A percentile compares a stretch with the other conserved stretches of the same genome.
These are phyloP conservation scores for Mycena crocata DNA, from an alignment of 768 basidiomycete genomes.

Conservation along the genomic window DNA sequence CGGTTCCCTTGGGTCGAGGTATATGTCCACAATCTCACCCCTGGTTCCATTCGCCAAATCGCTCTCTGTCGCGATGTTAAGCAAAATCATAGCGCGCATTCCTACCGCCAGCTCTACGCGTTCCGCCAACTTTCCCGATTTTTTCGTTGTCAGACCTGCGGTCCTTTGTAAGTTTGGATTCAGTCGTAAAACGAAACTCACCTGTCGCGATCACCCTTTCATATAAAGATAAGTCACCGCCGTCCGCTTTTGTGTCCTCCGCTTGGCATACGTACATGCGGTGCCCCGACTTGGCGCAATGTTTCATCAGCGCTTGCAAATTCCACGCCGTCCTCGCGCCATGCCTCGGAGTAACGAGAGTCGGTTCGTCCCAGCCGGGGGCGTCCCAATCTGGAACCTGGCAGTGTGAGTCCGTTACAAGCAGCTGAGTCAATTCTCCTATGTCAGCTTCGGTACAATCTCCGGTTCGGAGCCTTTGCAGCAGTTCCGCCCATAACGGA, in stretches of 20 bases:
- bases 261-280: conserved; percentile 41
- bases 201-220: conserved; percentile 6
- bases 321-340: conserved; percentile 52
- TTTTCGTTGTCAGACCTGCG: neutral
- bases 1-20: conserved; percentile 46
- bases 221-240: conserved; percentile 4
- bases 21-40: conserved; percentile 46
- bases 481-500: conserved; percentile 43
- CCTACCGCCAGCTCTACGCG: conserved; percentile 40
- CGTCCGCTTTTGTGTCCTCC: conserved; percentile 40
- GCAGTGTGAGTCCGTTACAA: conserved; percentile 33
- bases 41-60: conserved; percentile 34
- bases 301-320: conserved; percentile 33
- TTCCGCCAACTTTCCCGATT: conserved; percentile 28
- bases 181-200: too few relatives aligned
- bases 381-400: conserved; percentile 37
- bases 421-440: conserved; percentile 34
- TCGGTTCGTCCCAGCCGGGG: conserved; percentile 46
- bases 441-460: conserved; percentile 42
- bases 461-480: conserved; percentile 42
- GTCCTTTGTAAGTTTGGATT: too few relatives aligned
- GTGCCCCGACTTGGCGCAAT: conserved; percentile 30
- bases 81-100: conserved; percentile 48
- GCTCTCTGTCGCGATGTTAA: conserved; percentile 21
- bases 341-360: conserved; percentile 53